These are phyloP conservation scores for Lagenidium giganteum DNA, from an alignment of 352 stramenopile genomes.

Conservation along the genomic window DNA sequence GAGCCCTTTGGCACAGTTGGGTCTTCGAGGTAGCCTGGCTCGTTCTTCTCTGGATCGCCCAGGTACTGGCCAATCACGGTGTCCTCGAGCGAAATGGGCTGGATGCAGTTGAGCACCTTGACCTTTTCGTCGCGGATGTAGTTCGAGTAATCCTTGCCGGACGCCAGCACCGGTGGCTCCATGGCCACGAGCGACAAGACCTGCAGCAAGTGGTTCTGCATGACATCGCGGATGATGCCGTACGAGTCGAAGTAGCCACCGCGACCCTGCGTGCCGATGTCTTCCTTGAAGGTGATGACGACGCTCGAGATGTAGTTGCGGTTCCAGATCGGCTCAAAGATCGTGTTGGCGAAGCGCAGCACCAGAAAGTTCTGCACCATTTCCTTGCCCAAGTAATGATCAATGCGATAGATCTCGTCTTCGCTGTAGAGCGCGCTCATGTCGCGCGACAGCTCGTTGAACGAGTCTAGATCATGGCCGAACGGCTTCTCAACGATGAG, in stretches of 20 bases:
- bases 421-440: slow-evolving; percentile 81
- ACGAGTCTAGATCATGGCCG: slow-evolving; percentile 92
- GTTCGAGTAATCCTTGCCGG: slow-evolving; percentile 86
- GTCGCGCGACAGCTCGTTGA: slow-evolving; percentile 86
- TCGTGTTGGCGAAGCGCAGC: slow-evolving; percentile 95
- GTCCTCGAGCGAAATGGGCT: slow-evolving; percentile 91
- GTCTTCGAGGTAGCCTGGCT: slow-evolving; percentile 95
- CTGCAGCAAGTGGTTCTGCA: slow-evolving; percentile 99
- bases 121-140: slow-evolving; percentile 98
- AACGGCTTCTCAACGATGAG: slow-evolving; percentile 99
- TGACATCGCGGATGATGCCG: slow-evolving; percentile 99
- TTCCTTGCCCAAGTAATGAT: slow-evolving; percentile 97
- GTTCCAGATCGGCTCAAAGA: slow-evolving; percentile 98
- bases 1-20: slow-evolving; percentile 92
- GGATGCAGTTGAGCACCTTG: slow-evolving; percentile 95
- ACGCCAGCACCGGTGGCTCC: slow-evolving; percentile 87
- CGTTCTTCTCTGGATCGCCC: slow-evolving; percentile 65
- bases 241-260: slow-evolving; percentile 98
- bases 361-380: slow-evolving; percentile 98
- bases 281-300: slow-evolving; percentile 97
- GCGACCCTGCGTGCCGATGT: slow-evolving; percentile 94
- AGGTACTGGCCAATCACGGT: slow-evolving; percentile 98
- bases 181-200: slow-evolving; percentile 97
- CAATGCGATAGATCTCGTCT: slow-evolving; percentile 96
- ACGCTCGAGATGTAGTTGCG: slow-evolving; percentile 94